phyloP scores from a whole-genome alignment of 345 rosid genomes.

The Bruguiera gymnorhiza region DNA sequence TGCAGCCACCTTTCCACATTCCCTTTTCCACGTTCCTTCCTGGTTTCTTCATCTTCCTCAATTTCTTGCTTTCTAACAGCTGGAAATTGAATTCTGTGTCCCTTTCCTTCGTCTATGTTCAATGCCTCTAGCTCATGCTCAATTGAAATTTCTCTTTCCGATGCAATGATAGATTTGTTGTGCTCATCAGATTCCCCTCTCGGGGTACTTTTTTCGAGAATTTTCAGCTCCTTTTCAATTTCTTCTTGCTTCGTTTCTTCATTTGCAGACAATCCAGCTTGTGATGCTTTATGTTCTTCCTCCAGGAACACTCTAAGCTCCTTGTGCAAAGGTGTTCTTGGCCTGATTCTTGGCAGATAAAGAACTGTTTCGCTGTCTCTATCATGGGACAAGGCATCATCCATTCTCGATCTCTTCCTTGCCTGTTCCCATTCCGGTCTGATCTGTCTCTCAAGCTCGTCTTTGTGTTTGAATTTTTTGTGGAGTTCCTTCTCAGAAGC shows the following conservation, averaged over 20 bases:
- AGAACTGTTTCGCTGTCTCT: slow-evolving; percentile 45
- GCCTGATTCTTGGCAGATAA: slow-evolving; percentile 61
- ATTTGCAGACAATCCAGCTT: slow-evolving; percentile 30
- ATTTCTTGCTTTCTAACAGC: slow-evolving; percentile 36
- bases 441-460: slow-evolving; percentile 70
- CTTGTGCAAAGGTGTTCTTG: slow-evolving; percentile 50
- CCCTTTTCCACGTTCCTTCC: slow-evolving; percentile 78
- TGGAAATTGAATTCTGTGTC: slow-evolving; percentile 32
- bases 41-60: slow-evolving; percentile 76
- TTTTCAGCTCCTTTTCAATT: slow-evolving; percentile 33
- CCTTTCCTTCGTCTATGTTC: slow-evolving; percentile 41
- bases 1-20: slow-evolving; percentile 94
- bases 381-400: slow-evolving; percentile 49
- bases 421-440: slow-evolving; percentile 74
- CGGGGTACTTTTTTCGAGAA: slow-evolving; percentile 14
- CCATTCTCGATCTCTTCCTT: slow-evolving; percentile 75
- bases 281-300: slow-evolving; percentile 67
- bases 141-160: slow-evolving; percentile 31
- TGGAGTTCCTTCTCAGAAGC: slow-evolving; percentile 85
- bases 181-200: slow-evolving; percentile 30
- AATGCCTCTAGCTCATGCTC: slow-evolving; percentile 41
- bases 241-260: slow-evolving; percentile 37
- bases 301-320: slow-evolving; percentile 64
- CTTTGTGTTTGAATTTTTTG: slow-evolving; percentile 74
- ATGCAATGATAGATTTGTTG: slow-evolving; percentile 30